Conservation (phyloP, 257 asterid species). For the Solanum medicagineum region DNA sequence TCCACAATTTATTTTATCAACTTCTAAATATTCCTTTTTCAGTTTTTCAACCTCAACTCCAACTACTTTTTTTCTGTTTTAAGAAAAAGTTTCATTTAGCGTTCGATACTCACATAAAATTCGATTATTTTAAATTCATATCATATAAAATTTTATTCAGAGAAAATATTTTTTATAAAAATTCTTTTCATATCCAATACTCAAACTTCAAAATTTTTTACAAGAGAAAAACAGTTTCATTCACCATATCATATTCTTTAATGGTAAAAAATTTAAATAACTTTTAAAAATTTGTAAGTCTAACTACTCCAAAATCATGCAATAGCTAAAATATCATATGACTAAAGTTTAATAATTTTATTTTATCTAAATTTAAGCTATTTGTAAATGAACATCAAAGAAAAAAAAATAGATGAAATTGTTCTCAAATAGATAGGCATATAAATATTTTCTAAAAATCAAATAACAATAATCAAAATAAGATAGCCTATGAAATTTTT, state of each 20-base stretch:
- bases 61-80: not conserved
- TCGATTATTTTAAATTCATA: no score
- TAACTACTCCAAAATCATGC: not conserved
- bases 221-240: no score
- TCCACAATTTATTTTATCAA: not conserved
- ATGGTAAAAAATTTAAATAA: not conserved
- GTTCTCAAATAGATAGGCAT: not conserved
- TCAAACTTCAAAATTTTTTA: no score
- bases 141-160: rapidly evolving
- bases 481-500: not conserved
- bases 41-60: not conserved
- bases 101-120: rapidly evolving
- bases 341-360: not conserved
- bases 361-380: not conserved
- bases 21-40: not conserved
- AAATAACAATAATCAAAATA: not conserved
- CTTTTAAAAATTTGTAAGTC: not conserved
- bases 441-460: not conserved
- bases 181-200: no score
- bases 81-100: no score
- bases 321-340: not conserved
- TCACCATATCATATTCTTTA: no score
- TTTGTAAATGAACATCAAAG: not conserved
- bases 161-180: no score
- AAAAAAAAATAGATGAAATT: not conserved